Evolutionary conservation across 225 moss, liverwort and hornwort species (phyloP).

Genomic region (Lunularia cruciata): DNA sequence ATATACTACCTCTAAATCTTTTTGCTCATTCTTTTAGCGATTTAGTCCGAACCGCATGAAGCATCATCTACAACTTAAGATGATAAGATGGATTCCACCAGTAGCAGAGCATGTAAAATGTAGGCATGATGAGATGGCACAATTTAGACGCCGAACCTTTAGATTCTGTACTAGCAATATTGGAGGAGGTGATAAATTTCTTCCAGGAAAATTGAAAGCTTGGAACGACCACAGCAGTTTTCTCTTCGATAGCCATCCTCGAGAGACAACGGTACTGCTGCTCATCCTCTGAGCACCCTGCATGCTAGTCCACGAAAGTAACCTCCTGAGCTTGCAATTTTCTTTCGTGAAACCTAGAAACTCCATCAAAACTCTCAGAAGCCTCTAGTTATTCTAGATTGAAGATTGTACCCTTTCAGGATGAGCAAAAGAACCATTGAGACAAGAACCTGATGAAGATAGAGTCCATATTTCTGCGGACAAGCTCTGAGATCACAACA

Average conservation of each 20-base stretch:
- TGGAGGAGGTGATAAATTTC: constrained; percentile 12
- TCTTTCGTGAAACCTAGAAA: too few relatives aligned
- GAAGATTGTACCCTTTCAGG: too few relatives aligned
- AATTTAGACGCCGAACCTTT: background rate
- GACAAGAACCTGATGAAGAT: too few relatives aligned
- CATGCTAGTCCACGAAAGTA: constrained; percentile 12
- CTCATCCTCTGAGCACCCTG: constrained; percentile 38
- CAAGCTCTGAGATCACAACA: too few relatives aligned
- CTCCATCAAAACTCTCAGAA: too few relatives aligned
- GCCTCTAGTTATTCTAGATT: too few relatives aligned
- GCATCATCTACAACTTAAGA: too few relatives aligned
- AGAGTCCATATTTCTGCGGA: background rate
- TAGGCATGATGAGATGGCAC: background rate
- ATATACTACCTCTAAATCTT: too few relatives aligned
- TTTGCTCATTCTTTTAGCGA: background rate
- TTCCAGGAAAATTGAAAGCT: constrained; percentile 36
- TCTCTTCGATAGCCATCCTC: constrained; percentile 35
- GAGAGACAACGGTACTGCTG: constrained; percentile 40
- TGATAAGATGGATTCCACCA: too few relatives aligned
- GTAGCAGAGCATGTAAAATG: background rate
- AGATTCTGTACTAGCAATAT: constrained; percentile 6
- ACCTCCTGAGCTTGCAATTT: background rate
- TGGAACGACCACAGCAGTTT: constrained; percentile 38
- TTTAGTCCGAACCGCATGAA: background rate
- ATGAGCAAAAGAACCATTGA: too few relatives aligned